Conservation (phyloP, 768 basidiomycete genomes). For the Psilocybe cyanescens region DNA sequence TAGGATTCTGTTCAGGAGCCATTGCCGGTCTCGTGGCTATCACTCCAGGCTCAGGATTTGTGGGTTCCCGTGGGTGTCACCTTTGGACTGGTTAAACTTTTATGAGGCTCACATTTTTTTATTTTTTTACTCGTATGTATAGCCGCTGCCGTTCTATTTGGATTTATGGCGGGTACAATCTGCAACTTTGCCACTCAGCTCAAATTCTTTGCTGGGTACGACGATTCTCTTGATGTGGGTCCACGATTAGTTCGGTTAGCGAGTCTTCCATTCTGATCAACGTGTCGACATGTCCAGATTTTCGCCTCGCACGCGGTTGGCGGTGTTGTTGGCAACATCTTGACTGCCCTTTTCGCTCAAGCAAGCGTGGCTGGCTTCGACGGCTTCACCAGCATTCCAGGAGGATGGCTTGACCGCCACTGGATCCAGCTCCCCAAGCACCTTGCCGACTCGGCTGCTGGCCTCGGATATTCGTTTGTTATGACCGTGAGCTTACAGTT, state of each 20-base stretch:
- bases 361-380: conserved; percentile 78
- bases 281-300: conserved; percentile 51
- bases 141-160: conserved; percentile 87
- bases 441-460: conserved; percentile 72
- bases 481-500: conserved; percentile 59
- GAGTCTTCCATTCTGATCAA: conserved; percentile 7
- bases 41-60: conserved; percentile 82
- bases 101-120: conserved; percentile 1
- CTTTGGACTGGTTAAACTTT: not conserved
- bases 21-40: conserved; percentile 92
- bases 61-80: conserved; percentile 65
- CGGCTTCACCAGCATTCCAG: conserved; percentile 66
- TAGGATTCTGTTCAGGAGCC: conserved; percentile 96
- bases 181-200: conserved; percentile 97
- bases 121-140: not conserved
- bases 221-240: conserved; percentile 81
- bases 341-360: conserved; percentile 91
- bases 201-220: conserved; percentile 80
- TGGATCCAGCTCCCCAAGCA: conserved; percentile 86
- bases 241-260: not conserved
- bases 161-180: conserved; percentile 78
- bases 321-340: conserved; percentile 78
- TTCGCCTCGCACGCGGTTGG: conserved; percentile 88
- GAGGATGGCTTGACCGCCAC: conserved; percentile 90
- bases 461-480: conserved; percentile 73